A percentile compares a stretch with the other conserved stretches of the same genome.
Evolutionary conservation across 768 basidiomycete species (phyloP).

Genomic region (Phylloporus rhodoxanthus): DNA sequence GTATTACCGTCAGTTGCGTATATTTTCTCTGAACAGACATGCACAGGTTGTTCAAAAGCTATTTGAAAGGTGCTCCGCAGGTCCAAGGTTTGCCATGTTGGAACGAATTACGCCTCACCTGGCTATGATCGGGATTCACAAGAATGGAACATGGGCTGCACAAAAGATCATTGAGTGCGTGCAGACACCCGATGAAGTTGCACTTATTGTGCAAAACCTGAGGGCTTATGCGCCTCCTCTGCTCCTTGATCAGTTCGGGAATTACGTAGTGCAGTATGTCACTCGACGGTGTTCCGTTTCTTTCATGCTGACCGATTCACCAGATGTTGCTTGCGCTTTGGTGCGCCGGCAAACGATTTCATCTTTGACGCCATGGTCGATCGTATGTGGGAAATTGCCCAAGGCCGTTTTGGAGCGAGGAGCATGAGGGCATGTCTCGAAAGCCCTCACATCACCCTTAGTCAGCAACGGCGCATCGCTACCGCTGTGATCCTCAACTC

Average conservation of each 20-base stretch:
- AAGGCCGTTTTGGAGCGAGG: constrained; percentile 95
- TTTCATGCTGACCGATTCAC: constrained; percentile 5
- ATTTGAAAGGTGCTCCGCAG: constrained; percentile 81
- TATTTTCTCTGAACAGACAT: constrained; percentile 5
- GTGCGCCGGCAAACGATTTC: constrained; percentile 85
- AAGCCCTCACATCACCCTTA: constrained; percentile 77
- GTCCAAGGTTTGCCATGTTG: constrained; percentile 81
- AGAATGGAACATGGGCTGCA: constrained; percentile 99
- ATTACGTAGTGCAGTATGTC: constrained; percentile 87
- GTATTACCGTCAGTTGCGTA: constrained; percentile 9
- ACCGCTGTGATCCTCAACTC: constrained; percentile 94
- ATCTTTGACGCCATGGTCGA: constrained; percentile 98
- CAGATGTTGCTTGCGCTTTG: constrained; percentile 88
- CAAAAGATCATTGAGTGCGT: constrained; percentile 99
- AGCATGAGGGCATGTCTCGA: constrained; percentile 97
- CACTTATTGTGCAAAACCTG: constrained; percentile 78
- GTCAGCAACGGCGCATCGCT: constrained; percentile 92
- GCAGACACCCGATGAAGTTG: constrained; percentile 78
- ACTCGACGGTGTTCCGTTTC: background rate
- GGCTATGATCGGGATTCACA: constrained; percentile 97
- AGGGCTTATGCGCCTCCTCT: constrained; percentile 90
- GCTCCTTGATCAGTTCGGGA: constrained; percentile 89
- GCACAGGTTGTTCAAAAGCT: constrained; percentile 89
- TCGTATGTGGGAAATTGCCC: constrained; percentile 97
- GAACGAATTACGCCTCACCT: constrained; percentile 91